A percentile compares a stretch with the other conserved stretches of the same genome.
Evolutionary conservation across 2,329 filamentous ascomycete species (phyloP).

Genomic region (Aspergillus puulaauensis): DNA sequence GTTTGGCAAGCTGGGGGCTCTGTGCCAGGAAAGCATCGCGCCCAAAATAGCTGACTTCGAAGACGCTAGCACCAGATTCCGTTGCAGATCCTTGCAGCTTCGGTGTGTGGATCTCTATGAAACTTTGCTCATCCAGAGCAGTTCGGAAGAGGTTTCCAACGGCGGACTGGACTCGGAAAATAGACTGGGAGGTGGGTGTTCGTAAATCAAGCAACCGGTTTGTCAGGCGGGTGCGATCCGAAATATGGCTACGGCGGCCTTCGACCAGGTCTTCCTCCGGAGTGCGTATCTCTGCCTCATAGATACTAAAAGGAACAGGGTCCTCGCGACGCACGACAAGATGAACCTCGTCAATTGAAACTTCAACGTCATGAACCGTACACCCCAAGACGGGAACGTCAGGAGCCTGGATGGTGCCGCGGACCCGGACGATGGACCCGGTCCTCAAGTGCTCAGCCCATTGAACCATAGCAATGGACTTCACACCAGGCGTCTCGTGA

Average conservation of each 20-base stretch:
- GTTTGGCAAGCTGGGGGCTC: constrained; percentile 88
- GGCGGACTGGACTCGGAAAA: constrained; percentile 82
- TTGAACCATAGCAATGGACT: constrained; percentile 74
- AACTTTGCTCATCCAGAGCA: constrained; percentile 71
- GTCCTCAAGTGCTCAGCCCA: constrained; percentile 82
- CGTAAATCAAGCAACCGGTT: constrained; percentile 83
- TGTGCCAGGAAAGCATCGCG: constrained; percentile 85
- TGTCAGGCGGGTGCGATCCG: constrained; percentile 70
- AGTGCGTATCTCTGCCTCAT: constrained; percentile 65
- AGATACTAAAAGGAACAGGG: constrained; percentile 66
- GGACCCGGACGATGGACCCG: constrained; percentile 76
- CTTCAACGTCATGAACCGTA: constrained; percentile 72
- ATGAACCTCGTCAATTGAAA: constrained; percentile 67
- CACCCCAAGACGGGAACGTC: constrained; percentile 74
- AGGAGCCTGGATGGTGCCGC: constrained; percentile 70
- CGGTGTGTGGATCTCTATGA: constrained; percentile 91
- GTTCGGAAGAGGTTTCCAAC: constrained; percentile 78
- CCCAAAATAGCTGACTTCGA: constrained; percentile 88
- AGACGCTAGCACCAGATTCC: constrained; percentile 87
- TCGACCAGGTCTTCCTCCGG: constrained; percentile 57
- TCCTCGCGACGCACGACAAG: constrained; percentile 62
- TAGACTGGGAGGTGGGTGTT: constrained; percentile 80
- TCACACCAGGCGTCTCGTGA: constrained; percentile 56
- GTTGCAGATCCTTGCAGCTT: constrained; percentile 89
- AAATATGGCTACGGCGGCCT: constrained; percentile 60